Evolutionary conservation across 371 early-diverging fungal genomes (phyloP), one percentile per base, ranked within the genome.

Genomic region (Globomyces sp.): DNA sequence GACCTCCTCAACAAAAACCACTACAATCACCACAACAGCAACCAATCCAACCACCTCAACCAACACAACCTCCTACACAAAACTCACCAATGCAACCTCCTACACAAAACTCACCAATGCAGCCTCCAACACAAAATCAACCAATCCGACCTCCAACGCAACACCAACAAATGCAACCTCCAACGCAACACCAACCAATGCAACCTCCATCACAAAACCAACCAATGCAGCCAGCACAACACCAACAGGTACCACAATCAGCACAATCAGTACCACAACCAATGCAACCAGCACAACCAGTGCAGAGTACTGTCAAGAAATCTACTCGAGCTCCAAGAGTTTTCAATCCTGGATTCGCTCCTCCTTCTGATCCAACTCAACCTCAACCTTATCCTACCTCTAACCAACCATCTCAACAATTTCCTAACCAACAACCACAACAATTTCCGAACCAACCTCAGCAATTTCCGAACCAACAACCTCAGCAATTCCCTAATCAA

Each of bases 391-490:
- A 8, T 11, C 8, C 47, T 8, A 6, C 47, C 6, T 47, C 47
- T 47, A 11, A 11, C 8, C 47, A 47, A 11, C 47, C 6, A 11
- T 11, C 47, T 47, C 47, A 8, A 6, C 47, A 47, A 11, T 11
- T 8, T 8, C 47, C 47, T 11, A 64, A 40, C 53, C 60, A 8
- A 47, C 67, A 41, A 9, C 68, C 45, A 11, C 66, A 8, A 40
- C 58, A 46, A 52, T 57, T 51, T n/a, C 59, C 2, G 49, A 60
- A 55, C 36, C 64, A 6, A 44, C 41, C 5, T 40, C 39, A 13
- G 13, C 66, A 59, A 40, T 24, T 24, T 24, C 71, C 68, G 4
- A 11, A 5, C 63, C 62, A 66, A 48, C 43, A 47, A 11, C 47
- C 47, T 47, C 47, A 8, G 47, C 47, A 47, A 47, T 11, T 8